These are phyloP conservation scores for Astrothelium subdiscretum DNA, from an alignment of 495 filamentous ascomycete species.

Conservation along the genomic window DNA sequence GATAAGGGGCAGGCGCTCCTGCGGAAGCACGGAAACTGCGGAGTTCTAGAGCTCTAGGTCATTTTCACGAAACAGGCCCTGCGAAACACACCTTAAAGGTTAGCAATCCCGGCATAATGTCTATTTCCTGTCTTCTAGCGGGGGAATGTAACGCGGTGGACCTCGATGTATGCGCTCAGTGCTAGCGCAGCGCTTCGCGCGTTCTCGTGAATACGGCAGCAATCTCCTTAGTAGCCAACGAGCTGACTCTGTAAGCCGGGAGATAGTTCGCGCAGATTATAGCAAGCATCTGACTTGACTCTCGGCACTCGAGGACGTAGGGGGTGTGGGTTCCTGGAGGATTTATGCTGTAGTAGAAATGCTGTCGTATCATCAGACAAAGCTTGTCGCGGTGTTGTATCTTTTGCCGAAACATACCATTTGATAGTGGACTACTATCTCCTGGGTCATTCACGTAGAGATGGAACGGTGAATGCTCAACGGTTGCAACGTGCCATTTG, in stretches of 20 bases:
- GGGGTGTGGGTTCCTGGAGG: not conserved
- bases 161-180: not conserved
- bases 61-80: no score
- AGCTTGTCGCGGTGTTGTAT: not conserved
- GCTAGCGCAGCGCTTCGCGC: not conserved
- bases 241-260: not conserved
- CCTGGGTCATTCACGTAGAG: not conserved
- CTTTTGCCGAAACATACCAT: not conserved
- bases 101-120: not conserved
- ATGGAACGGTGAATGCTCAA: not conserved
- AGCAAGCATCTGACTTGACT: not conserved
- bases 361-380: not conserved
- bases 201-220: not conserved
- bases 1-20: no score
- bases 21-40: not conserved
- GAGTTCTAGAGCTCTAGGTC: no score
- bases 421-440: not conserved
- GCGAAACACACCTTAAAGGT: no score
- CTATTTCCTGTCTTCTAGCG: no score
- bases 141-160: not conserved
- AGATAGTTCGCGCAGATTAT: not conserved
- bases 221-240: not conserved
- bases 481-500: not conserved
- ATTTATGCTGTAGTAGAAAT: not conserved
- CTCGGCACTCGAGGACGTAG: not conserved